Percentiles rank a stretch among this genome's conserved stretches.
phyloP scores from a whole-genome alignment of 257 asterid species.

The Scutellaria barbata region DNA sequence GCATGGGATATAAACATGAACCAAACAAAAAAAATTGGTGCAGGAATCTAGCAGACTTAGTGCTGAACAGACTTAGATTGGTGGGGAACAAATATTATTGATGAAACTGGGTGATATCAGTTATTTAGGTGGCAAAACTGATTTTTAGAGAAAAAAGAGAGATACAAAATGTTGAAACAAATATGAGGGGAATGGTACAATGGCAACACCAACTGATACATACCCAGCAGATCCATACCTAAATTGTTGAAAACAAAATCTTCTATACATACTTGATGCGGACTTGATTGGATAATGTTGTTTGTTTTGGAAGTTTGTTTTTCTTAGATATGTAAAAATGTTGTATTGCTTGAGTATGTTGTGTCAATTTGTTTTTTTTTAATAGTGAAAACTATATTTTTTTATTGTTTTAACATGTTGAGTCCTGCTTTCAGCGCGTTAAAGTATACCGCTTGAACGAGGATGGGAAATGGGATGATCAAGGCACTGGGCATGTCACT shows the following conservation, averaged over 20 bases:
- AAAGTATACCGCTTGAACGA: slow-evolving; percentile 91
- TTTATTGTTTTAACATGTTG: slow-evolving; percentile 19
- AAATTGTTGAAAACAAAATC: background rate
- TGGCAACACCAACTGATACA: background rate
- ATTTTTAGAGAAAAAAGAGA: background rate
- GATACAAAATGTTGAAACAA: background rate
- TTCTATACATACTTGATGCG: background rate
- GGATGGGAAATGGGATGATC: slow-evolving; percentile 99
- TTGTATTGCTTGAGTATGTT: slow-evolving; percentile 15
- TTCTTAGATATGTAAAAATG: slow-evolving; percentile 22
- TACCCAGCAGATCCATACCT: background rate
- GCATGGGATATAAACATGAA: background rate
- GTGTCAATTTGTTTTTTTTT: slow-evolving; percentile 8
- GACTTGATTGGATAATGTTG: too few species aligned
- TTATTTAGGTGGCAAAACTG: too few species aligned
- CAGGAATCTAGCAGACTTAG: background rate
- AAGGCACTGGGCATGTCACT: slow-evolving; percentile 98
- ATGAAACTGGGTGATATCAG: too few species aligned
- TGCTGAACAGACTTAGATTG: background rate
- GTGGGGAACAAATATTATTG: background rate
- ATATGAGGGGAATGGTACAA: background rate
- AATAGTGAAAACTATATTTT: background rate
- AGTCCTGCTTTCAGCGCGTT: slow-evolving; percentile 69
- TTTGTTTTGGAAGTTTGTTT: too few species aligned
- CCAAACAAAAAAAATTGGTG: too few species aligned